A percentile compares a stretch with the other conserved stretches of the same genome.
phyloP scores from a whole-genome alignment of 805 yeast genomes.

The Cyberlindnera maclurae region DNA sequence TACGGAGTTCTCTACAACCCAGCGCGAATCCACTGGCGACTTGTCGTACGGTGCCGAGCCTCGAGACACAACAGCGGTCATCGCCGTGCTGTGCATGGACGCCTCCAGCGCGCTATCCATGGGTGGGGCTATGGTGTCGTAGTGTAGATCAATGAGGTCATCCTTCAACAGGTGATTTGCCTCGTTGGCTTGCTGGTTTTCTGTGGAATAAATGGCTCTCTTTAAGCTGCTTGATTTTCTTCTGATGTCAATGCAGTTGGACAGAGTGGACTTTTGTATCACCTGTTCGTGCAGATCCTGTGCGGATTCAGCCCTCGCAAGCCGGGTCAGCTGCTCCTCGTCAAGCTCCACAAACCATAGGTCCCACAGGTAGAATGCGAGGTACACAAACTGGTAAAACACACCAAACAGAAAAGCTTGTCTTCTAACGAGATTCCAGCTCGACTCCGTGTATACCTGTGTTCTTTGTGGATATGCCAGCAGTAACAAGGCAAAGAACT shows the following conservation, averaged over 20 bases:
- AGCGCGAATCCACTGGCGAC: slow-evolving; percentile 4
- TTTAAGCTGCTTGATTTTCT: slow-evolving; percentile 21
- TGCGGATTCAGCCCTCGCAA: slow-evolving; percentile 10
- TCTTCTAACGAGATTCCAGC: slow-evolving; percentile 35
- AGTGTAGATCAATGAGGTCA: background rate
- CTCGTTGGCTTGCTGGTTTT: slow-evolving; percentile 2
- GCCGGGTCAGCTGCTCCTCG: slow-evolving; percentile 6
- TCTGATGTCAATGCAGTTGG: slow-evolving; percentile 31
- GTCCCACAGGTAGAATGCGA: slow-evolving; percentile 30
- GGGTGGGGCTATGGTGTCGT: background rate
- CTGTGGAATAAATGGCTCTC: slow-evolving; percentile 16
- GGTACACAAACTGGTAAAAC: slow-evolving; percentile 10
- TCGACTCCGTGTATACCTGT: slow-evolving; percentile 17
- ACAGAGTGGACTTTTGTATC: slow-evolving; percentile 27
- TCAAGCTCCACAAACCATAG: slow-evolving; percentile 18
- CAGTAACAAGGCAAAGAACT: slow-evolving; percentile 28
- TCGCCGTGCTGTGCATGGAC: slow-evolving; percentile 4
- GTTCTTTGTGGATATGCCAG: slow-evolving; percentile 35
- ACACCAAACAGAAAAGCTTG: slow-evolving; percentile 33
- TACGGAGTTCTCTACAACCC: slow-evolving; percentile 11
- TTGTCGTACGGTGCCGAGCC: slow-evolving; percentile 5
- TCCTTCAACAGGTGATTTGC: background rate
- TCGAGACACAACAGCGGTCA: slow-evolving; percentile 12
- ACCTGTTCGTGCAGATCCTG: slow-evolving; percentile 13
- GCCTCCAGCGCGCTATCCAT: background rate